These are phyloP conservation scores for Botrytis byssoidea DNA, from an alignment of 2,329 filamentous ascomycete species.

Conservation along the genomic window DNA sequence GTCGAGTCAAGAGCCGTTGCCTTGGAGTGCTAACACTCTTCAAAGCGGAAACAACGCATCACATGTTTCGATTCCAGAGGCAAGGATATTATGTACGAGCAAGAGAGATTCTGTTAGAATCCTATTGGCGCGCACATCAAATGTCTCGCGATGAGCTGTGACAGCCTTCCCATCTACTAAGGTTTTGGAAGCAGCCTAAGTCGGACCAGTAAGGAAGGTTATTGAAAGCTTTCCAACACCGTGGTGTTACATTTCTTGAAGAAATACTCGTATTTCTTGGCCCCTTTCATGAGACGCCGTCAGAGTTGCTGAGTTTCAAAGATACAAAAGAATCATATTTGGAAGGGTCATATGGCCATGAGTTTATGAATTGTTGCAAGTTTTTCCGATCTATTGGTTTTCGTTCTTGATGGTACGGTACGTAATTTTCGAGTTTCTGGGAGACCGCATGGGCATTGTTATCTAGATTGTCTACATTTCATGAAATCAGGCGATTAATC, in stretches of 20 bases:
- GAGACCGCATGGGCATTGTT: neutral
- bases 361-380: neutral
- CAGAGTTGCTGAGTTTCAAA: neutral
- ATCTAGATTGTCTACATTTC: neutral
- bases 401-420: rapidly evolving
- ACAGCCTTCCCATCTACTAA: neutral
- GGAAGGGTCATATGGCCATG: neutral
- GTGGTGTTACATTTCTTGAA: neutral
- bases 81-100: neutral
- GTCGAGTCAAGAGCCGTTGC: neutral
- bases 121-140: neutral
- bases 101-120: neutral
- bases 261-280: neutral
- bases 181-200: neutral
- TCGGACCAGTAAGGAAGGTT: neutral
- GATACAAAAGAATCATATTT: neutral
- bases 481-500: neutral
- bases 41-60: neutral
- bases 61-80: neutral
- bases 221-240: neutral
- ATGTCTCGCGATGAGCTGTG: neutral
- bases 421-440: neutral
- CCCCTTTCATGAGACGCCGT: neutral
- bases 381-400: neutral
- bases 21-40: neutral